Evolutionary conservation across 495 filamentous ascomycete genomes (phyloP).

Genomic region (Neurospora sp.): DNA sequence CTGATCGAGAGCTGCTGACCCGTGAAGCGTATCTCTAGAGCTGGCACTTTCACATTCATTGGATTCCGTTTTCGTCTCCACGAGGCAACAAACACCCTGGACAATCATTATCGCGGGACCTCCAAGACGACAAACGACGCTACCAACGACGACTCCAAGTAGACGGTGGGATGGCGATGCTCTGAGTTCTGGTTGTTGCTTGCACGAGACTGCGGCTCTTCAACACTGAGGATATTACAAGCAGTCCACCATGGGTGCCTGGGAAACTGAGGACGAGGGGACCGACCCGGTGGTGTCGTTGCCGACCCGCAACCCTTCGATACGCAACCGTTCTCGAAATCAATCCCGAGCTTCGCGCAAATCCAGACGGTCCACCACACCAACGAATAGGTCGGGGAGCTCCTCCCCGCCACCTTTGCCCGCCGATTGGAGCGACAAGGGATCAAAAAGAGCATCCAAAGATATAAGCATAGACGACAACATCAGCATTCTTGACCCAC

Average conservation of each 20-base stretch:
- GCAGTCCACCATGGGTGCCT: slow-evolving; percentile 29
- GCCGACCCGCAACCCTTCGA: slow-evolving; percentile 49
- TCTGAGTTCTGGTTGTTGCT: background rate
- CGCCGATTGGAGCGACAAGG: slow-evolving; percentile 37
- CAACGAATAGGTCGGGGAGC: slow-evolving; percentile 40
- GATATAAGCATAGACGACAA: slow-evolving; percentile 55
- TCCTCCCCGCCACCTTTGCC: slow-evolving; percentile 55
- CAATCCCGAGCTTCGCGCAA: slow-evolving; percentile 44
- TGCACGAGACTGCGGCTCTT: slow-evolving; percentile 7
- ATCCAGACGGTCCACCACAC: slow-evolving; percentile 46
- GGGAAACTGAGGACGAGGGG: slow-evolving; percentile 49
- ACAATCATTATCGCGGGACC: background rate
- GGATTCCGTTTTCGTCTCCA: slow-evolving; percentile 1
- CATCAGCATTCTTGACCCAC: slow-evolving; percentile 72
- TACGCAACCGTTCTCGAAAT: slow-evolving; percentile 51
- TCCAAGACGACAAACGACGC: background rate
- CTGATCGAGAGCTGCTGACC: background rate
- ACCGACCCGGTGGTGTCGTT: slow-evolving; percentile 39
- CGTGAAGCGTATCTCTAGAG: background rate
- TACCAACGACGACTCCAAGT: background rate
- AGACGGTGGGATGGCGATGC: slow-evolving; percentile 10
- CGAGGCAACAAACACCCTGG: background rate
- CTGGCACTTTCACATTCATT: background rate
- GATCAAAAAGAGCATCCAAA: slow-evolving; percentile 41
- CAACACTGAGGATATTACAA: background rate